Conservation (phyloP, 2,329 filamentous ascomycete species). For the Aspergillus neoniger region DNA sequence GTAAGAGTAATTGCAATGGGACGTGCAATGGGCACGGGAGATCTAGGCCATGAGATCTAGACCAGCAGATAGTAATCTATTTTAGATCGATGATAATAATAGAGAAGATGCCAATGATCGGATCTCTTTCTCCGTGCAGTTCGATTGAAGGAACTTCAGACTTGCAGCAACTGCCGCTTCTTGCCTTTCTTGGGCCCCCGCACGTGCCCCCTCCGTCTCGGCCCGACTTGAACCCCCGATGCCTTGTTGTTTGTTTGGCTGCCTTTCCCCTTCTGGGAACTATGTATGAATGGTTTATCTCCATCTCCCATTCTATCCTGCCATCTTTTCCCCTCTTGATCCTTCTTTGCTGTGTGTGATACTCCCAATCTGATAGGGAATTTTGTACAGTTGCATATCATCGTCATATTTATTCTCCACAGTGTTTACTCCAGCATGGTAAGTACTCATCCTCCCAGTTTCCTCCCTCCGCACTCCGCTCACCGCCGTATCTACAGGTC, state of each 20-base stretch:
- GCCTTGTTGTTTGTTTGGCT: slow-evolving; percentile 24
- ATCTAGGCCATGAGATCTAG: too few species aligned
- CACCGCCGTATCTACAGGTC: slow-evolving; percentile 25
- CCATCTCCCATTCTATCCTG: not conserved
- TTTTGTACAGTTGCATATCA: not conserved
- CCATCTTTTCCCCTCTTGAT: not conserved
- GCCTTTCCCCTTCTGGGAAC: slow-evolving; percentile 8
- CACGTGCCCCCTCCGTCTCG: slow-evolving; percentile 20
- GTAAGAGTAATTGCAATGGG: not conserved
- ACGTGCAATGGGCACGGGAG: too few species aligned
- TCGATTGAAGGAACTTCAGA: not conserved
- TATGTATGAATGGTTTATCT: slow-evolving; percentile 1
- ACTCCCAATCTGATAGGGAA: not conserved
- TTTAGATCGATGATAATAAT: not conserved
- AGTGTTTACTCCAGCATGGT: slow-evolving; percentile 22
- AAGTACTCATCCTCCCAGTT: not conserved
- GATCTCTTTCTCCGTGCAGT: not conserved
- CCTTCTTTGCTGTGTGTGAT: not conserved
- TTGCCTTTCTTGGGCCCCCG: slow-evolving; percentile 3
- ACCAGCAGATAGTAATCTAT: too few species aligned
- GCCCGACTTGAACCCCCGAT: slow-evolving; percentile 20
- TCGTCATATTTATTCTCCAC: not conserved
- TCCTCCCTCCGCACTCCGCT: not conserved
- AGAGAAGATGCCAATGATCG: not conserved
- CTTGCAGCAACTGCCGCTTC: not conserved